Base-by-base conservation (phyloP, 106 monocot species). In the Posidonia australis region DNA sequence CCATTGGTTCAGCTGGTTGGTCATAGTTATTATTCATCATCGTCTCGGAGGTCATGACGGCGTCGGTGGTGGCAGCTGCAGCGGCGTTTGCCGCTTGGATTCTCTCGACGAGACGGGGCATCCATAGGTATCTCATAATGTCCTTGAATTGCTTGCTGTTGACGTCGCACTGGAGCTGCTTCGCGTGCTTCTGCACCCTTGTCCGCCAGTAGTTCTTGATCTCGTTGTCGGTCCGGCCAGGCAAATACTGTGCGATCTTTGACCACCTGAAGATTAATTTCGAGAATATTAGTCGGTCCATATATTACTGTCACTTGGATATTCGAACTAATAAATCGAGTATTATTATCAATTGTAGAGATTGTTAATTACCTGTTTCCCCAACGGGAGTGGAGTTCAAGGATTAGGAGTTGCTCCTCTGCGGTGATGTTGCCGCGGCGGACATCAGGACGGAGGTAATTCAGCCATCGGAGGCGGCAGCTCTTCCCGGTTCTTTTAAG, bases 131-230 rank as follows among this genome's bases (percentile, higher is more conserved):
- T 11, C 65, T n/a, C 64, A 77, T 42, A 25, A 64, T 56, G 66
- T 77, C 70, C 46, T 60, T 70, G 70, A 77, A 77, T 31, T 65
- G 58, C 65, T 64, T 26, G 59, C 77, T 70, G 77, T 66, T 71
- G 45, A 70, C 70, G 70, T 77, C 77, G 60, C 69, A 70, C 43
- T 59, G 54, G 58, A 77, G 77, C 51, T 77, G 77, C 49, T 65
- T 77, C n/a, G 77, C 77, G 41, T 77, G 77, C 43, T 77, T 77
- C 44, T 77, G 77, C 79, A 93, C 93, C 36, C 93, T 53, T 4
- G 93, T 93, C 67, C 93, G 65, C 93, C 93, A 93, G 62, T 93
- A 93, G 56, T 87, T 87, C 76, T 87, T 87, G 21, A 87, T 87
- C 68, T 77, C 77, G 70, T 77, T 77, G 60, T 77, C 77, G 5